Conservation (phyloP, 2,329 filamentous ascomycete genomes). For the Tolypocladium sp. region DNA sequence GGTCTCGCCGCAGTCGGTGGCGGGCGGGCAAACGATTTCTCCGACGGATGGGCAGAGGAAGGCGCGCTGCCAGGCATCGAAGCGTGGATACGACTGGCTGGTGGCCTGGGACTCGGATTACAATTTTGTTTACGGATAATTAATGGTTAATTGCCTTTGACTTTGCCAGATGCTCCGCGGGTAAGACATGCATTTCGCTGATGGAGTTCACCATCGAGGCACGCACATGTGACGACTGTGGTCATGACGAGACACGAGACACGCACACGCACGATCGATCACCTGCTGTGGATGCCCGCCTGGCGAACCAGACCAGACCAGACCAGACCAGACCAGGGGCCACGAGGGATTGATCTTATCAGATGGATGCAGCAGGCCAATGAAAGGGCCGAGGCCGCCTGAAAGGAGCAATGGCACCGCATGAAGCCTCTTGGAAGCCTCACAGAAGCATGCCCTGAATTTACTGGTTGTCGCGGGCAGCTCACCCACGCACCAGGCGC, state of each 20-base stretch:
- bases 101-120: not conserved
- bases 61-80: not conserved
- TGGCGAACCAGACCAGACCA: no score
- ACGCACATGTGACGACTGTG: not conserved
- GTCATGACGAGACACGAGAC: not conserved
- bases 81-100: not conserved
- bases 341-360: not conserved
- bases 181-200: not conserved
- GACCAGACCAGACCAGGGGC: not conserved
- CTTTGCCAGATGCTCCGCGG: not conserved
- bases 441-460: not conserved
- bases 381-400: not conserved
- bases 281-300: no score
- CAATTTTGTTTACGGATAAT: no score
- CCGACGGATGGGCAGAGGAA: not conserved
- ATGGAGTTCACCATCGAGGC: not conserved
- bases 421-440: not conserved
- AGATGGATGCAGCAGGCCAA: not conserved
- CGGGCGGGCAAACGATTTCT: slow-evolving; percentile 1
- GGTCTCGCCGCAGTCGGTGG: not conserved
- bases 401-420: not conserved
- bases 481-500: no score
- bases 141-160: no score
- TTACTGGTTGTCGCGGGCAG: no score
- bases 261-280: not conserved